Percentiles rank a stretch among this genome's conserved stretches.
These are phyloP conservation scores for Spathaspora girioi DNA, from an alignment of 805 yeast genomes.

Conservation along the genomic window DNA sequence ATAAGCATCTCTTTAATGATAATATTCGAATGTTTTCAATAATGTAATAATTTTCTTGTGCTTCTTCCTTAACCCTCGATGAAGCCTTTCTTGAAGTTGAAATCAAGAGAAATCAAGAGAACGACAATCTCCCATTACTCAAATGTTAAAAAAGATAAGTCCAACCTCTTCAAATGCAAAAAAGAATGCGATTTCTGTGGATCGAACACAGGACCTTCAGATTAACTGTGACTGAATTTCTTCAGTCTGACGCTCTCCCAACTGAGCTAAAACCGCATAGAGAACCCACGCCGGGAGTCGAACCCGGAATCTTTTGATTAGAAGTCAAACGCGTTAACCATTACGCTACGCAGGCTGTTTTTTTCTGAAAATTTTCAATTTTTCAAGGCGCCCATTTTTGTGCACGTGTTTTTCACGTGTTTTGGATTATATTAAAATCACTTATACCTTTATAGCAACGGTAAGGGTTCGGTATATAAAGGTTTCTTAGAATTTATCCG, in stretches of 20 bases:
- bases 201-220: slow-evolving; percentile 90
- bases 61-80: no score
- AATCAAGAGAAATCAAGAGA: no score
- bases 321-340: slow-evolving; percentile 69
- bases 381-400: not conserved
- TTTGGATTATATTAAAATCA: no score
- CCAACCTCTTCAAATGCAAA: slow-evolving; percentile 6
- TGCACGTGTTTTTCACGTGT: not conserved
- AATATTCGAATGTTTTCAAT: not conserved
- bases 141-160: not conserved
- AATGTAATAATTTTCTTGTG: no score
- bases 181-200: slow-evolving; percentile 64
- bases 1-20: not conserved
- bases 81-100: no score
- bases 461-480: no score
- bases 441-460: no score
- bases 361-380: not conserved
- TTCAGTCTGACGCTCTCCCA: slow-evolving; percentile 32
- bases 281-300: slow-evolving; percentile 52
- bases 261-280: slow-evolving; percentile 26
- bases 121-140: no score
- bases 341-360: slow-evolving; percentile 57
- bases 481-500: no score
- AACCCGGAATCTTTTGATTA: slow-evolving; percentile 65
- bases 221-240: slow-evolving; percentile 29